phyloP scores from a whole-genome alignment of 2,329 filamentous ascomycete species.

The Alternaria hordeiaustralica region DNA sequence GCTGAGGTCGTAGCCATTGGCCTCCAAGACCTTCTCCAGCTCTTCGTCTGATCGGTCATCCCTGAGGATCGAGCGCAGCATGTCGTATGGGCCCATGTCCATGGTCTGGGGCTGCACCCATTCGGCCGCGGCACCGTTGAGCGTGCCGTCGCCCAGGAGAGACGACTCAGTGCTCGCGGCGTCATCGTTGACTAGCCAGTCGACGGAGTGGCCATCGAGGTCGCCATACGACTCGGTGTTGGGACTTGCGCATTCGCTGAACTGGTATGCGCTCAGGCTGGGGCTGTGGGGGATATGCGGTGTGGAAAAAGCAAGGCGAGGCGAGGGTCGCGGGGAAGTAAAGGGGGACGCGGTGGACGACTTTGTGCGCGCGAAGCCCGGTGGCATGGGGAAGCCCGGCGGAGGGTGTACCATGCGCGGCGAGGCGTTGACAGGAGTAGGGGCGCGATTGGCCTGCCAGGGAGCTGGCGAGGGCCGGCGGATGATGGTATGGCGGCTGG shows the following conservation, averaged over 20 bases:
- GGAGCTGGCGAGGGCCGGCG: conserved; percentile 90
- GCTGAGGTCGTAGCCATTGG: conserved; percentile 90
- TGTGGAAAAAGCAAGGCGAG: conserved; percentile 85
- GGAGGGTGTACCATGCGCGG: conserved; percentile 82
- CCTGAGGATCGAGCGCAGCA: conserved; percentile 91
- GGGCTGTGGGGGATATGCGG: conserved; percentile 93
- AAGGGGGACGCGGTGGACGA: conserved; percentile 83
- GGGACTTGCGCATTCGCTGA: conserved; percentile 75
- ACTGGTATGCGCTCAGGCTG: conserved; percentile 92
- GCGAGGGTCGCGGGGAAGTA: conserved; percentile 90
- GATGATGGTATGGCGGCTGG: conserved; percentile 86
- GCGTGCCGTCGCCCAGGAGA: conserved; percentile 68
- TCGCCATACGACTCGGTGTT: conserved; percentile 88
- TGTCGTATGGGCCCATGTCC: conserved; percentile 98
- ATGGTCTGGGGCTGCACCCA: conserved; percentile 72
- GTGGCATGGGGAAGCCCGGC: conserved; percentile 75
- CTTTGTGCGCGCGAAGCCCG: conserved; percentile 76
- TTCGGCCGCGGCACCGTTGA: conserved; percentile 83
- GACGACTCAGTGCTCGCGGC: conserved; percentile 81
- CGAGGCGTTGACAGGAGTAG: conserved; percentile 82
- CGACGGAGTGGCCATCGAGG: conserved; percentile 90
- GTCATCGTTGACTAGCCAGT: conserved; percentile 93
- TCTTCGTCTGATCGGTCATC: conserved; percentile 91
- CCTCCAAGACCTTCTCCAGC: conserved; percentile 86
- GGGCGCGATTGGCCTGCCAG: conserved; percentile 78